Conservation (phyloP, 495 filamentous ascomycete genomes). For the Neurospora sp. region DNA sequence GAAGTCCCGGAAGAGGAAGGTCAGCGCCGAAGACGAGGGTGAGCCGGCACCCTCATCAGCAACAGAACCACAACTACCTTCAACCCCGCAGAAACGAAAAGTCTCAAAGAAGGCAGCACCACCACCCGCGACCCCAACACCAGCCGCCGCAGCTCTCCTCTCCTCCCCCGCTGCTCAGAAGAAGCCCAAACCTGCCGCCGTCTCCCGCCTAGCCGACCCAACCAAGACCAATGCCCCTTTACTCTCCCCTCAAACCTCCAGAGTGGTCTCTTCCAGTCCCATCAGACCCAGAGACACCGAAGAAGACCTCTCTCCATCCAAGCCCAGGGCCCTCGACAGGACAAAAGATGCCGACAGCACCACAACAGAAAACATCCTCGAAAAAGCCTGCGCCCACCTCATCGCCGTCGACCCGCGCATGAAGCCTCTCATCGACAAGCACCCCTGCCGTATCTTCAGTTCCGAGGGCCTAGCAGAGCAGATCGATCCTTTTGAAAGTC, state of each 20-base stretch:
- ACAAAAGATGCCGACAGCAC: constrained; percentile 28
- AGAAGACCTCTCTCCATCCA: constrained; percentile 48
- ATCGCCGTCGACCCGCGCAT: constrained; percentile 67
- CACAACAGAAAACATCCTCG: constrained; percentile 63
- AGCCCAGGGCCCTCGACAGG: constrained; percentile 17
- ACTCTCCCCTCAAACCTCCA: constrained; percentile 67
- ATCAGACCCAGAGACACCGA: background rate
- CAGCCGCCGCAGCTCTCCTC: constrained; percentile 24
- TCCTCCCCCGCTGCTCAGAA: constrained; percentile 16
- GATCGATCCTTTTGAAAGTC: constrained; percentile 77
- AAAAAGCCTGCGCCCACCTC: constrained; percentile 69
- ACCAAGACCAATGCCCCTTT: constrained; percentile 61
- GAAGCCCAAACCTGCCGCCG: constrained; percentile 26
- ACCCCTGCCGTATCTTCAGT: constrained; percentile 72
- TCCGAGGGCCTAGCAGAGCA: constrained; percentile 71
- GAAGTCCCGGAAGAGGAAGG: constrained; percentile 29
- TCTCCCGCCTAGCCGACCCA: constrained; percentile 39
- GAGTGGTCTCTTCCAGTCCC: constrained; percentile 47
- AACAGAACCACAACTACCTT: constrained; percentile 11
- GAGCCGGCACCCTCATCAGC: constrained; percentile 1
- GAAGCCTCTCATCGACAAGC: constrained; percentile 56
- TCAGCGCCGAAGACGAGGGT: background rate
- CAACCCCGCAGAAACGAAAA: constrained; percentile 27
- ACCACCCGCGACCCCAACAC: constrained; percentile 30
- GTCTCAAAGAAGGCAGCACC: constrained; percentile 5